Conservation (phyloP, 2,329 filamentous ascomycete genomes). For the Madurella fahalii region DNA sequence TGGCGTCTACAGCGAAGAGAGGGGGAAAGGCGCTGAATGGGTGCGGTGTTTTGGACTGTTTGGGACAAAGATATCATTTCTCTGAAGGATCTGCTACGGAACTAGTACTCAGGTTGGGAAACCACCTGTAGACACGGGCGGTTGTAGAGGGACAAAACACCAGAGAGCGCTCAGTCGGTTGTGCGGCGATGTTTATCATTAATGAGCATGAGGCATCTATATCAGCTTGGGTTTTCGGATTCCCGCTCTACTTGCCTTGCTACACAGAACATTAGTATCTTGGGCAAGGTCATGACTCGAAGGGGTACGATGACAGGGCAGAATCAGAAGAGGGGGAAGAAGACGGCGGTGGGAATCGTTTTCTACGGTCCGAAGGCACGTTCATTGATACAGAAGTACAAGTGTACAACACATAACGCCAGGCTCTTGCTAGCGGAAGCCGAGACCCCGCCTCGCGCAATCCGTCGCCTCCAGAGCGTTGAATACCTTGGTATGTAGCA, state of each 20-base stretch:
- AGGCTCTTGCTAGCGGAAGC: background rate
- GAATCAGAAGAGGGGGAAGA: too few relatives aligned
- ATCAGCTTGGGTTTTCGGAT: too few relatives aligned
- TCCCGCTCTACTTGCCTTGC: too few relatives aligned
- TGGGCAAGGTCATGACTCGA: too few relatives aligned
- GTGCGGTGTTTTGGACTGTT: slow-evolving; percentile 25
- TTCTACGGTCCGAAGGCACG: background rate
- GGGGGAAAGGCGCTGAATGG: slow-evolving; percentile 31
- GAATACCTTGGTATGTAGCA: background rate
- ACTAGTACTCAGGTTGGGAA: too few relatives aligned
- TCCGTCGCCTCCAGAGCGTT: background rate
- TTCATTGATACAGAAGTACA: background rate
- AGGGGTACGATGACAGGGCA: too few relatives aligned
- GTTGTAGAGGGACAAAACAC: too few relatives aligned
- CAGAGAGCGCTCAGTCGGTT: too few relatives aligned
- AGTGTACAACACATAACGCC: background rate
- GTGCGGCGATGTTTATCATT: background rate
- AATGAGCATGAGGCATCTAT: background rate
- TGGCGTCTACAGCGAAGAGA: slow-evolving; percentile 45
- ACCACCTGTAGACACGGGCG: too few relatives aligned
- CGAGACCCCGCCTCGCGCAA: background rate
- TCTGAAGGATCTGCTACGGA: background rate
- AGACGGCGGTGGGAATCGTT: too few relatives aligned
- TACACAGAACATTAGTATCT: too few relatives aligned
- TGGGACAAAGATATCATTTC: slow-evolving; percentile 23